phyloP scores from a whole-genome alignment of 768 basidiomycete species.

The Trametes maxima region DNA sequence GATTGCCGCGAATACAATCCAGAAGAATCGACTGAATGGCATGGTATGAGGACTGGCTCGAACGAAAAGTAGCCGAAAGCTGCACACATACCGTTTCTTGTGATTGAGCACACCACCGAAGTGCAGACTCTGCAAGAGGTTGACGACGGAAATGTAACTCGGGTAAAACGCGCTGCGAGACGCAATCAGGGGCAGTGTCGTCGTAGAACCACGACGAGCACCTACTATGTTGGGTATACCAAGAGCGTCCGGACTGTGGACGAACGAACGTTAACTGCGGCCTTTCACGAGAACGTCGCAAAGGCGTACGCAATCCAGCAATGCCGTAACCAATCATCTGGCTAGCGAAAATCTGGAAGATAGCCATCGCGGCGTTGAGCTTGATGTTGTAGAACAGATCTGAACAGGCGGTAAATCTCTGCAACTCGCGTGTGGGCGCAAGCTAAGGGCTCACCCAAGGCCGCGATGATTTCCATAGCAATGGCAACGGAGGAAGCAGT shows the following conservation, averaged over 20 bases:
- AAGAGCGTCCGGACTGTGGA: conserved; percentile 50
- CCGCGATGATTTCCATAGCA: conserved; percentile 62
- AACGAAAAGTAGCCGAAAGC: too few species aligned
- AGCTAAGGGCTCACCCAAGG: conserved; percentile 44
- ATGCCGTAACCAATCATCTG: conserved; percentile 41
- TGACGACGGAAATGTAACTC: conserved; percentile 52
- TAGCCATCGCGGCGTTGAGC: conserved; percentile 51
- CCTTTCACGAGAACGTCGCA: background rate
- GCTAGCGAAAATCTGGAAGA: conserved; percentile 58
- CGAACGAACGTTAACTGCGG: background rate
- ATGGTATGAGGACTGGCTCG: background rate
- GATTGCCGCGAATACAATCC: conserved; percentile 53
- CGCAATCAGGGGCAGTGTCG: background rate
- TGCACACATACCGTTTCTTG: conserved; percentile 41
- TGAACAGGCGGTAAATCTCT: conserved; percentile 13
- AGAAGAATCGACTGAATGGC: conserved; percentile 48
- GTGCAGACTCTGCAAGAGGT: conserved; percentile 55
- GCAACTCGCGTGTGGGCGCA: background rate
- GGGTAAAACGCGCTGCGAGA: conserved; percentile 50
- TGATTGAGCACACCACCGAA: conserved; percentile 51
- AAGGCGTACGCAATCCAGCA: conserved; percentile 32
- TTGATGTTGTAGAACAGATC: conserved; percentile 55
- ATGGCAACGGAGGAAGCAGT: conserved; percentile 61
- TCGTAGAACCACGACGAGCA: background rate
- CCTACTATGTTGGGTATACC: conserved; percentile 55